Conservation (phyloP, 108 stramenopile genomes). For the Hondaea fermentalgiana region DNA sequence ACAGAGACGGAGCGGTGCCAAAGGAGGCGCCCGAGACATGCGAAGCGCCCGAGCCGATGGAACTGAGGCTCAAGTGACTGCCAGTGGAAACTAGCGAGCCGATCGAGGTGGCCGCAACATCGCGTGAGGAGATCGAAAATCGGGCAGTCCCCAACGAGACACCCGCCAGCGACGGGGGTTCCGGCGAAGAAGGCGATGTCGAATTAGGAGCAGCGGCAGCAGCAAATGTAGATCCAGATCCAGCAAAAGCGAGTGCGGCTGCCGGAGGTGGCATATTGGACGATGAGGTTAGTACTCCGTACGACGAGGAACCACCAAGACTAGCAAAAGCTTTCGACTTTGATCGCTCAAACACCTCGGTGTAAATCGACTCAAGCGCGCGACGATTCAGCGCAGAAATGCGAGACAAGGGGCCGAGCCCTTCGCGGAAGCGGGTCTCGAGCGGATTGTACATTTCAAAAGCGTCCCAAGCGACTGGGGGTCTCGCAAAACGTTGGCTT, state of each 20-base stretch:
- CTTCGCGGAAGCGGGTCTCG: neutral
- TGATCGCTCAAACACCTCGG: neutral
- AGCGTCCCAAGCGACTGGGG: neutral
- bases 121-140: neutral
- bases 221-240: no score
- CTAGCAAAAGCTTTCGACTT: neutral
- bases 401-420: neutral
- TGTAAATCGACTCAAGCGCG: neutral
- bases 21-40: neutral
- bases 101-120: neutral
- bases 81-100: neutral
- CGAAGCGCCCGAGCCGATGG: neutral
- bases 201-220: no score
- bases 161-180: no score
- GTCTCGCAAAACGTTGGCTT: neutral
- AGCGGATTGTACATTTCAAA: neutral
- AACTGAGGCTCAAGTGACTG: neutral
- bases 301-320: neutral
- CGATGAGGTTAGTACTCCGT: neutral
- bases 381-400: neutral
- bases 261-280: neutral
- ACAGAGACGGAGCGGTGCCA: neutral
- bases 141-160: no score
- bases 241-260: no score
- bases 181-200: no score